A percentile compares a stretch with the other conserved stretches of the same genome.
phyloP scores from a whole-genome alignment of 1,284 basidiomycete species.

The Sanghuangporus weigelae region DNA sequence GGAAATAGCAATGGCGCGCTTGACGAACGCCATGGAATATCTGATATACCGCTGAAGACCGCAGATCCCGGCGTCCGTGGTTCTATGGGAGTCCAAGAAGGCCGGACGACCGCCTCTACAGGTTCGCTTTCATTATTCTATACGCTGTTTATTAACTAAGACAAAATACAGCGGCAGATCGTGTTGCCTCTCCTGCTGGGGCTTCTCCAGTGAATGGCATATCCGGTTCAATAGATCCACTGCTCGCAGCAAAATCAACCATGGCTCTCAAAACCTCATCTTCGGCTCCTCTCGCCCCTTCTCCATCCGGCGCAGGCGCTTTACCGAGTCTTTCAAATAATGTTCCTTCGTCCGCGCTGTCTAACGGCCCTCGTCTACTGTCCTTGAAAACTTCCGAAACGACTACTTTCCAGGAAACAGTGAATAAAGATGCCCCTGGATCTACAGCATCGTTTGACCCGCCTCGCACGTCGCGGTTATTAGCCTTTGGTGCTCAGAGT shows the following conservation, averaged over 20 bases:
- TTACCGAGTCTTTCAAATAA: conserved; percentile 5
- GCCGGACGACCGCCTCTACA: neutral
- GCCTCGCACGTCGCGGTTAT: conserved; percentile 63
- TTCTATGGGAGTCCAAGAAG: neutral
- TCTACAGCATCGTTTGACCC: conserved; percentile 46
- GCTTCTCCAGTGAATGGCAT: neutral
- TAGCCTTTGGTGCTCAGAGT: conserved; percentile 52
- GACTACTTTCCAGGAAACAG: conserved; percentile 20
- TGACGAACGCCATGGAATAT: neutral
- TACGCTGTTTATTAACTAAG: neutral
- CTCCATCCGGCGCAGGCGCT: neutral
- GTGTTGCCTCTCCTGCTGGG: neutral
- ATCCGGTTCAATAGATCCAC: neutral
- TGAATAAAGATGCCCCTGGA: conserved; percentile 15
- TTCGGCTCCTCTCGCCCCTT: neutral
- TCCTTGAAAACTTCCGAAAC: conserved; percentile 22
- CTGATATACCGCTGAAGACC: neutral
- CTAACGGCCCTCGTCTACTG: conserved; percentile 25
- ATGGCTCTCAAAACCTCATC: neutral
- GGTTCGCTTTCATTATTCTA: conserved; percentile 1
- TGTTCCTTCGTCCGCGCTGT: conserved; percentile 19
- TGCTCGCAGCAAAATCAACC: neutral
- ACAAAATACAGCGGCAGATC: neutral
- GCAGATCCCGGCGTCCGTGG: conserved; percentile 7
- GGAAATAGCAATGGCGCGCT: neutral